Evolutionary conservation across 2,329 filamentous ascomycete species (phyloP).

Genomic region (Colletotrichum magnum): DNA sequence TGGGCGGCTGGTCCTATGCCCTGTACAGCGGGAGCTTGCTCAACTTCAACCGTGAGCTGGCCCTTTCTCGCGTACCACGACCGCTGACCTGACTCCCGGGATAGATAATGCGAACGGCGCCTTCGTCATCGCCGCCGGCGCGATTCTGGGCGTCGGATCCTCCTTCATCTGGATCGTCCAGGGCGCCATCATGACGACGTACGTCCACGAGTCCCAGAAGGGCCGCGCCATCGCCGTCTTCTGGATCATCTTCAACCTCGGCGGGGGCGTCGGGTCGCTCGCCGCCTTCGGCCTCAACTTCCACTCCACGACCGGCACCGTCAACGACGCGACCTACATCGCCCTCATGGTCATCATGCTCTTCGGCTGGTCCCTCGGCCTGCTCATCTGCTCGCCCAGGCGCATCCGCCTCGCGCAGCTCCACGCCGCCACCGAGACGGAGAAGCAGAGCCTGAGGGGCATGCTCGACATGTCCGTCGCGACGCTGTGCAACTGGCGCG

Average conservation of each 20-base stretch:
- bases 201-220: slow-evolving; percentile 58
- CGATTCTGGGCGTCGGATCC: slow-evolving; percentile 60
- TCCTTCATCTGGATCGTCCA: slow-evolving; percentile 62
- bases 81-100: slow-evolving; percentile 53
- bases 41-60: slow-evolving; percentile 55
- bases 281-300: slow-evolving; percentile 61
- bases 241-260: slow-evolving; percentile 63
- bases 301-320: slow-evolving; percentile 56
- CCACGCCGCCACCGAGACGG: slow-evolving; percentile 52
- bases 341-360: slow-evolving; percentile 64
- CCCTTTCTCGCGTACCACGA: slow-evolving; percentile 54
- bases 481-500: slow-evolving; percentile 59
- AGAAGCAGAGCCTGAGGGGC: slow-evolving; percentile 55
- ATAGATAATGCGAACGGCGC: slow-evolving; percentile 55
- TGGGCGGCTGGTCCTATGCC: slow-evolving; percentile 62
- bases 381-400: slow-evolving; percentile 63
- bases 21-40: slow-evolving; percentile 60
- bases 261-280: slow-evolving; percentile 59
- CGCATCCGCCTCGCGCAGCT: slow-evolving; percentile 56
- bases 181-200: slow-evolving; percentile 64
- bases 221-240: slow-evolving; percentile 59
- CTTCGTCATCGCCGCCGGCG: slow-evolving; percentile 61
- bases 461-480: slow-evolving; percentile 53
- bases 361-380: slow-evolving; percentile 61
- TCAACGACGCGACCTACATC: slow-evolving; percentile 65